Evolutionary conservation across 345 rosid species (phyloP).

Genomic region (Camelina neglecta): DNA sequence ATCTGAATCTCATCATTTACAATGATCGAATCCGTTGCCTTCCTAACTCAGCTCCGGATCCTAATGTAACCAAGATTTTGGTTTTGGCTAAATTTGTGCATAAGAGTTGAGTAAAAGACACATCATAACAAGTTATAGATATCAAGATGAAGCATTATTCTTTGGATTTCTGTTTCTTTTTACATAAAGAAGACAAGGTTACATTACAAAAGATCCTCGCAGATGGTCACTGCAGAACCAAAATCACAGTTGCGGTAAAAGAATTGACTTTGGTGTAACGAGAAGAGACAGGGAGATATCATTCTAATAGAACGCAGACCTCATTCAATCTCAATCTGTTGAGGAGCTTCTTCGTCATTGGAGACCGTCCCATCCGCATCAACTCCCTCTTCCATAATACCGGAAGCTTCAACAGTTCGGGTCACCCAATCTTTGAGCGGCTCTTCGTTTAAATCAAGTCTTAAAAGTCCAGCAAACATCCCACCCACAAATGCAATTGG

Average conservation of each 20-base stretch:
- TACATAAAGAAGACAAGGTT: constrained; percentile 13
- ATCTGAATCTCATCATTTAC: neutral
- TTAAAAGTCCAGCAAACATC: constrained; percentile 48
- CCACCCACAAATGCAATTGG: constrained; percentile 51
- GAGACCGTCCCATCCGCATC: constrained; percentile 34
- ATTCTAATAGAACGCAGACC: neutral
- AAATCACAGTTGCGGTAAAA: neutral
- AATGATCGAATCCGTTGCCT: no score
- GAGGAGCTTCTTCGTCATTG: constrained; percentile 43
- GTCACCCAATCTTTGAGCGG: constrained; percentile 48
- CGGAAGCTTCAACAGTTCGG: constrained; percentile 47
- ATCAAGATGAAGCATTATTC: constrained; percentile 8
- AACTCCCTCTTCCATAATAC: constrained; percentile 39
- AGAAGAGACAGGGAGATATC: neutral
- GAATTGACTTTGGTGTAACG: neutral
- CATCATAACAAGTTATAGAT: neutral
- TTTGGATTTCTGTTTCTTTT: neutral
- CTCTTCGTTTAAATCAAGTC: constrained; percentile 47
- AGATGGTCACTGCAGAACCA: constrained; percentile 21
- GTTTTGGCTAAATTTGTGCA: neutral
- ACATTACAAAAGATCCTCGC: constrained; percentile 11
- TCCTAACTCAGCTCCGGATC: neutral
- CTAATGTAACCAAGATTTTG: neutral
- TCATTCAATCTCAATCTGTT: constrained; percentile 47
- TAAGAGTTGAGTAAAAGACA: neutral